These are phyloP conservation scores for Adansonia rubrostipa DNA, from an alignment of 441 rosid species.

Conservation along the genomic window DNA sequence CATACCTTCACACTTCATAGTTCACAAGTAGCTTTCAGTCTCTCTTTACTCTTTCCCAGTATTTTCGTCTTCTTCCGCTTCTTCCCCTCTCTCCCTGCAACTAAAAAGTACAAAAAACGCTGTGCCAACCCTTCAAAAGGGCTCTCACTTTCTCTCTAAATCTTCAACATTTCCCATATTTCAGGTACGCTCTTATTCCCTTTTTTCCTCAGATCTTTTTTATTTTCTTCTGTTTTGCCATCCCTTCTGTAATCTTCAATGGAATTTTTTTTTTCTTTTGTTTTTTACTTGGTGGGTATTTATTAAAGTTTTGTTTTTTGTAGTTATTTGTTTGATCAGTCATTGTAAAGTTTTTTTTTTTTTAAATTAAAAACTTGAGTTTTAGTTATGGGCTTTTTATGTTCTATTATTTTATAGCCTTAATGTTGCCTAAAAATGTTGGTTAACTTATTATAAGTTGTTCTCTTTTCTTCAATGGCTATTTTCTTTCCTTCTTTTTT, in stretches of 20 bases:
- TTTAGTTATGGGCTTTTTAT: background rate
- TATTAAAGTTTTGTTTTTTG: background rate
- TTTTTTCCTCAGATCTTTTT: constrained; percentile 28
- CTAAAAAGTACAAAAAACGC: constrained; percentile 13
- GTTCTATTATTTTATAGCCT: constrained; percentile 9
- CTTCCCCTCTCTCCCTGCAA: constrained; percentile 7
- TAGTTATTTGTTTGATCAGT: constrained; percentile 28
- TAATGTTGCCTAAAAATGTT: constrained; percentile 25
- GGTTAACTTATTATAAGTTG: constrained; percentile 24
- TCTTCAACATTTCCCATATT: constrained; percentile 32
- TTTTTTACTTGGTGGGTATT: constrained; percentile 5
- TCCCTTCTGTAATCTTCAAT: background rate
- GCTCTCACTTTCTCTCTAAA: background rate
- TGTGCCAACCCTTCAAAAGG: constrained; percentile 23
- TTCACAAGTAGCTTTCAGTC: constrained; percentile 33
- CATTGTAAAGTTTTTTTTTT: constrained; percentile 24
- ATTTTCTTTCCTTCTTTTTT: background rate
- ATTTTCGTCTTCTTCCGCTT: background rate
- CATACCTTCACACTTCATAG: background rate
- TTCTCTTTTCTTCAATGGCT: constrained; percentile 30
- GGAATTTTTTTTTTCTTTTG: background rate
- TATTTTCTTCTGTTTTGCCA: background rate
- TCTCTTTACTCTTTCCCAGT: background rate
- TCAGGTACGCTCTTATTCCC: constrained; percentile 29
- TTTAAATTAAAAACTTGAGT: background rate